phyloP scores from a whole-genome alignment of 768 basidiomycete species.

The Tricholoma saponaceum region DNA sequence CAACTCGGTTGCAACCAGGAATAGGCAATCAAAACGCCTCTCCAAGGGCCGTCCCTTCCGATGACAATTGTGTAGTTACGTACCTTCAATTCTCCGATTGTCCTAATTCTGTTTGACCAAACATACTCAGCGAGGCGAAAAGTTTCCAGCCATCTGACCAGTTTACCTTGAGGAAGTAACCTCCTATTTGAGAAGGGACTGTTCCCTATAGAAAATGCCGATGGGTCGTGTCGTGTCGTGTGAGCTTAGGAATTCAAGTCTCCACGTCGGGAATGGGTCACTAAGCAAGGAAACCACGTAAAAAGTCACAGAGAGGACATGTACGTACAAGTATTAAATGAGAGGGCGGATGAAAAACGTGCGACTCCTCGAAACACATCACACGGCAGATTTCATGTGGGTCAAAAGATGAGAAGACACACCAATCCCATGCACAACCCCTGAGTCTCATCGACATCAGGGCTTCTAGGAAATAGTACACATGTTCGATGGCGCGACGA shows the following conservation, averaged over 20 bases:
- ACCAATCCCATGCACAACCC: neutral
- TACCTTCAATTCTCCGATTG: neutral
- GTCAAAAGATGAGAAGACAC: neutral
- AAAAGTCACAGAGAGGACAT: neutral
- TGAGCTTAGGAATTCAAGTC: neutral
- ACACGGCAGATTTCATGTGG: neutral
- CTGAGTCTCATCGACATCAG: neutral
- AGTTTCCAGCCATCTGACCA: neutral
- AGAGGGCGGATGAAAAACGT: constrained; percentile 1
- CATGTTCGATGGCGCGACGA: neutral
- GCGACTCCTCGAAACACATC: neutral
- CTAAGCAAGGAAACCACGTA: neutral
- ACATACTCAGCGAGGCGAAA: neutral
- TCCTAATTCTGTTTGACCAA: neutral
- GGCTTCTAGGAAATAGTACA: neutral
- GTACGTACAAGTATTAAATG: neutral
- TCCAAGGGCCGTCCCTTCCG: neutral
- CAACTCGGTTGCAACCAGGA: neutral
- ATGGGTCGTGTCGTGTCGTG: too few relatives aligned
- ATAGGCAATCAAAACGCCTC: neutral
- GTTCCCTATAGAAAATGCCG: neutral
- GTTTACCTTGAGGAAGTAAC: neutral
- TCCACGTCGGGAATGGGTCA: neutral
- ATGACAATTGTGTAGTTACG: neutral
- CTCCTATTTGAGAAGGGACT: neutral